Evolutionary conservation across 805 yeast genomes (phyloP), one percentile per base, ranked within the genome.

Genomic region (Wickerhamomyces hampshirensis): DNA sequence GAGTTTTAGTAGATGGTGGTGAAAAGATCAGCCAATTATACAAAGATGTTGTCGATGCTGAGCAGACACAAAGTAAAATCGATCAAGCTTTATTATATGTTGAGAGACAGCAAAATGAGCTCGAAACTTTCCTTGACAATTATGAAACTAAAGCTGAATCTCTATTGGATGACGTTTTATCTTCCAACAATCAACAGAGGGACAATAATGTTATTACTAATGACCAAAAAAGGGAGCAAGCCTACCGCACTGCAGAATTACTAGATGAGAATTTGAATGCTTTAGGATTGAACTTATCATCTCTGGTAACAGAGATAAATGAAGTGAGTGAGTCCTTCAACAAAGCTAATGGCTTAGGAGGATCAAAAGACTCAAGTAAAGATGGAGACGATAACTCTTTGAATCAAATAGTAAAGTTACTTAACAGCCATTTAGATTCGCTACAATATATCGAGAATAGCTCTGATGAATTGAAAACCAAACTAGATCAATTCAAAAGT

Each of bases 101-200:
- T 34, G 93, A 84, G 53, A 81, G 82, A 48, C 98, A 93, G 58
- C 98, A 93, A 56, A 86, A 84, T 40, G 98, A 91, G 52, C 66
- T 93, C 33, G 98, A 91, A 41, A 68, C 73, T 12, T 71, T 91
- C 50, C 71, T 93, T 44, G 83, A 83, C 46, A 81, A 81, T 43
- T 89, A 89, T 53, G 98, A 93, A 59, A 29, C 40, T 1, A 65
- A 60, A 42, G 60, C 66, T 1, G 67, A 62, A 31, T 47, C 57
- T 4, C 40, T 62, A 16, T 44, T 64, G 12, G 51, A 64, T 4
- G 69, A 63, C 35, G 62, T 63, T 6, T 42, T 63, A 6, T 50
- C 65, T 6, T 52, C 68, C 2, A 48, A 50, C 49, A 30, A 46
- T 44, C 52, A 46, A 30, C 48, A 43, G 15, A 51, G 50, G 23